Evolutionary conservation across 2,329 filamentous ascomycete species (phyloP), one percentile per base, ranked within the genome.

Genomic region (Laburnicola sp.): DNA sequence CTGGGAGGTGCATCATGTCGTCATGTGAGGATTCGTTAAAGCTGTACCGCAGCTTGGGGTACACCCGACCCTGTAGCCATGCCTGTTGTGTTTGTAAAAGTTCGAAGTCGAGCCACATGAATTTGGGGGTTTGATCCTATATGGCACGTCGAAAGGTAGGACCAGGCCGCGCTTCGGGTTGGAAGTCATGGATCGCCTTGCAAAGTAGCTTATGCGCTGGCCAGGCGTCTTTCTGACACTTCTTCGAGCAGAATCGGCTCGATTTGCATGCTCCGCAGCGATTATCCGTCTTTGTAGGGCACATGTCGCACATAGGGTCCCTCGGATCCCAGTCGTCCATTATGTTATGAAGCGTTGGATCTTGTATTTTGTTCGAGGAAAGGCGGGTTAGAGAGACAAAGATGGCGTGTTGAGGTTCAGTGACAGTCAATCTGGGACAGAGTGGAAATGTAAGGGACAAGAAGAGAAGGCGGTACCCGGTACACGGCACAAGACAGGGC

Each of bases 141-240:
- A 52, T 52, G 31, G 39, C 50, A 11, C 50, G 45, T 27, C 21
- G 22, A 27, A 38, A 48, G 4, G 16, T n/a, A n/a, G 3, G n/a
- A 3, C 27, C 41, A 6, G 3, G 37, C 35, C 26, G 21, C 37
- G n/a, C 30, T 41, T 36, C 23, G n/a, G 8, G 27, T 25, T 30
- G 32, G 34, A 45, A 40, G 26, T 45, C 36, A 10, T 26, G 3
- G 31, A 38, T 34, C 3, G 23, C 30, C 28, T 51, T 53, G 47
- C 51, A 54, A 5, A 50, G 38, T 2, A 54, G 37, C 32, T 50
- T 50, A 43, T 54, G 51, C 21, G 47, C 6, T 7, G 43, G 37
- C 43, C 46, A 54, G 39, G 50, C 46, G 34, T 10, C 28, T 10
- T 44, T 54, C 21, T 48, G 51, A 23, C 47, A 50, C 5, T 21